Base-by-base conservation (phyloP, 1,284 basidiomycete genomes). In the Tremellales sp. region DNA sequence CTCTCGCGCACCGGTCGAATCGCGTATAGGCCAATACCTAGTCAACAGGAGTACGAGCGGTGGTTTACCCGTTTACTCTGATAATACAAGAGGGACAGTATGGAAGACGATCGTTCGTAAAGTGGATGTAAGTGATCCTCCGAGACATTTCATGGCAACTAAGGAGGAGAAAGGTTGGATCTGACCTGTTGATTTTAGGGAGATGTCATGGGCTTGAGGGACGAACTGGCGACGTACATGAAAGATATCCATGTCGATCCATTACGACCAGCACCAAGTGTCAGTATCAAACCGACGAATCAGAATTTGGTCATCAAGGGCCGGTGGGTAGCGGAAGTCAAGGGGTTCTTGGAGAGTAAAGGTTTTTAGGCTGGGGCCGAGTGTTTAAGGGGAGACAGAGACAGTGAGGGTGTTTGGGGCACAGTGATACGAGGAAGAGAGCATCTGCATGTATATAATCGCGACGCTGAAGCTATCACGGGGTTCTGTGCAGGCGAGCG, bases 41-140 rank as follows among this genome's bases (percentile, higher is more conserved):
- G 49, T 57, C 17, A 43, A 26, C 8, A 48, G 55, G 37, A 57
- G 49, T 41, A 40, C 40, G 7, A 44, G 46, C 3, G 55, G 55
- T 12, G 43, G 57, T 42, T 54, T 70, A 31, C 68, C 68, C 12
- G 68, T 70, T 17, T 70, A 70, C 49, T 58, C 63, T 21, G 64
- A 65, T 42, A 46, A 60, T 24, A 55, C 58, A 48, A 64, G 62
- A 49, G 65, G 60, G 4, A 54, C 51, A 19, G 45, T 43, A 7
- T 48, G 59, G 21, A 65, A 54, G 41, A 70, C 68, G 6, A 43
- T 67, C 4, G 54, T 70, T 8, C 43, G 68, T 36, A 64, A 58
- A 48, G 53, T 70, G 17, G 55, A 58, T 45, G 67, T 65, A 39
- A 58, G 62, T 22, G 39, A 31, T 31, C 29, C 10, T 8, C 29